Evolutionary conservation across 768 basidiomycete species (phyloP).

Genomic region (Cyclocybe aegerita): DNA sequence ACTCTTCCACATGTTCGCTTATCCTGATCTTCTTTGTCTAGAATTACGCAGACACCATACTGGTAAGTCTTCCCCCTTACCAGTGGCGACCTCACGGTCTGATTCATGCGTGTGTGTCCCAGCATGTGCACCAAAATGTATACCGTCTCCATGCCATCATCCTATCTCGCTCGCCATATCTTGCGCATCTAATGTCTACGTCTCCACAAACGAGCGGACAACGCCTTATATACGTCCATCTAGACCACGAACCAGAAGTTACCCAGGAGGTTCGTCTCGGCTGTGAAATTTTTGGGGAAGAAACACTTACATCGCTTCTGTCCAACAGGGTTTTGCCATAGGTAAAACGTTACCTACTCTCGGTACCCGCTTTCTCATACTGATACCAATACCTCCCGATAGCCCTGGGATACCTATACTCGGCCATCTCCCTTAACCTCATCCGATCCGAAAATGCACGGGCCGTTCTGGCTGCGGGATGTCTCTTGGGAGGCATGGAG

Average conservation of each 20-base stretch:
- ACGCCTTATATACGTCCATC: constrained; percentile 69
- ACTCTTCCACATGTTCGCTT: constrained; percentile 1
- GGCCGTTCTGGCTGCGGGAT: constrained; percentile 82
- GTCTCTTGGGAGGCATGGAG: constrained; percentile 84
- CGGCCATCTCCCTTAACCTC: constrained; percentile 63
- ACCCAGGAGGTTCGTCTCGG: constrained; percentile 70
- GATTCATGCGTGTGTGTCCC: constrained; percentile 10
- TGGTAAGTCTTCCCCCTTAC: constrained; percentile 46
- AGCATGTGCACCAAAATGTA: constrained; percentile 75
- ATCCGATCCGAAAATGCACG: constrained; percentile 80
- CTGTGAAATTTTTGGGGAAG: constrained; percentile 7
- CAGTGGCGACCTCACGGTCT: constrained; percentile 1
- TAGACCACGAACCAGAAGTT: constrained; percentile 80
- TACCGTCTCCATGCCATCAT: constrained; percentile 85
- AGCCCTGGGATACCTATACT: constrained; percentile 84
- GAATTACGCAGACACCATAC: constrained; percentile 82
- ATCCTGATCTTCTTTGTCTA: constrained; percentile 26
- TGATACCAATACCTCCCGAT: constrained; percentile 15
- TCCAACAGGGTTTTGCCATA: constrained; percentile 68
- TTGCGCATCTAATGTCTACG: constrained; percentile 86
- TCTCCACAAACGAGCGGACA: constrained; percentile 66
- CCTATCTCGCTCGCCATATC: constrained; percentile 82
- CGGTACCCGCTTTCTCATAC: background rate
- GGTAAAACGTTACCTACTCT: constrained; percentile 36
- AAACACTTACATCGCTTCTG: constrained; percentile 12